Percentiles rank a stretch among this genome's conserved stretches.
These are phyloP conservation scores for Tulasnella sp. DNA, from an alignment of 768 basidiomycete genomes.

Conservation along the genomic window DNA sequence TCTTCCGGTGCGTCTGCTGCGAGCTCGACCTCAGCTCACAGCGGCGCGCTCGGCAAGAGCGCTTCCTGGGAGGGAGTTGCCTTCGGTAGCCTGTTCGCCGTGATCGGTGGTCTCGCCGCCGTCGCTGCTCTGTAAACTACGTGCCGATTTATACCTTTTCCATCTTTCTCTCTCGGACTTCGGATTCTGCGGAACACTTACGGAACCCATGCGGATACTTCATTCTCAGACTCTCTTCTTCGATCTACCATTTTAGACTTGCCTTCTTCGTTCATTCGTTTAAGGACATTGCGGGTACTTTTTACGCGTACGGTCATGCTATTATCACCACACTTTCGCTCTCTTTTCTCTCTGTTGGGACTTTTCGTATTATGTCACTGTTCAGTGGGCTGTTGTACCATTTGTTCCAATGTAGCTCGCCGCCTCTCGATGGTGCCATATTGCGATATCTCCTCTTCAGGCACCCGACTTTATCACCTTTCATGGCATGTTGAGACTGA, in stretches of 20 bases:
- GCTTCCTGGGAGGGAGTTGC: neutral
- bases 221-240: neutral
- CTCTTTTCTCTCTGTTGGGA: neutral
- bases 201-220: neutral
- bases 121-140: neutral
- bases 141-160: neutral
- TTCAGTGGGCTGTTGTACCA: neutral
- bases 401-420: neutral
- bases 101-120: neutral
- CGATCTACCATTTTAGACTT: neutral
- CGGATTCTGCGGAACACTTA: neutral
- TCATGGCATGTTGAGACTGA: neutral
- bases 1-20: neutral
- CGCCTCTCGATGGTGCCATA: neutral
- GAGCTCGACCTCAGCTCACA: neutral
- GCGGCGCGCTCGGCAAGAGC: neutral
- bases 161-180: neutral
- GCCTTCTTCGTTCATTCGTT: neutral
- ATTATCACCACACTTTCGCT: neutral
- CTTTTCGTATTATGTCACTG: neutral
- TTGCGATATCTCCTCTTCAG: neutral
- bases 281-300: neutral
- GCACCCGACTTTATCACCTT: neutral
- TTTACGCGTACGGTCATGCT: neutral
- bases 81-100: neutral